Evolutionary conservation across 2,329 filamentous ascomycete genomes (phyloP).

Genomic region (Penicillium digitatum): DNA sequence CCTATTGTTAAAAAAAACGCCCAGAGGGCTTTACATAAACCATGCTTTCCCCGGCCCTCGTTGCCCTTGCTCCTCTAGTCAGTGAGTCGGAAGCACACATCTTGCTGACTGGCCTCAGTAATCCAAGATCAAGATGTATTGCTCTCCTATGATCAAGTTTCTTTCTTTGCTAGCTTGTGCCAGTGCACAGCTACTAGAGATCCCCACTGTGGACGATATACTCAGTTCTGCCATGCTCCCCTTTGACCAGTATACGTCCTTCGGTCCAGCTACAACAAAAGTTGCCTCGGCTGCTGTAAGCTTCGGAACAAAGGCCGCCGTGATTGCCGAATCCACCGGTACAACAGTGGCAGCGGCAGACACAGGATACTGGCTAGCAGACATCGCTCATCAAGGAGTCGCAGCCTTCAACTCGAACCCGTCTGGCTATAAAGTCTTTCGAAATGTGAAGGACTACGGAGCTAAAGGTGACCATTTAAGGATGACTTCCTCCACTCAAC

Average conservation of each 20-base stretch:
- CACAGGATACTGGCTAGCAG: constrained; percentile 31
- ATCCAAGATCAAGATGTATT: constrained; percentile 17
- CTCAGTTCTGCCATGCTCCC: constrained; percentile 16
- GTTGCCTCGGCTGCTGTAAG: not conserved
- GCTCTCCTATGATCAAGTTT: constrained; percentile 9
- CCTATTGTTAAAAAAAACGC: not conserved
- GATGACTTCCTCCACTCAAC: constrained; percentile 35
- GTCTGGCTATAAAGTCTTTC: constrained; percentile 27
- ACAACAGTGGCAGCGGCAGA: constrained; percentile 12
- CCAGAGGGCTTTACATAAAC: constrained; percentile 11
- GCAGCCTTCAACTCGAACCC: constrained; percentile 28
- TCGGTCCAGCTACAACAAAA: constrained; percentile 12
- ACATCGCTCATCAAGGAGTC: constrained; percentile 33
- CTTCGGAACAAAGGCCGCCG: not conserved
- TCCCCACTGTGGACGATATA: constrained; percentile 19
- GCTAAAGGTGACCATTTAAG: constrained; percentile 24
- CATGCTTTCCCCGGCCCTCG: constrained; percentile 3
- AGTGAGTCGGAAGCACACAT: not conserved
- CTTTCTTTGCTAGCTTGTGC: constrained; percentile 18
- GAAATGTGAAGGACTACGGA: constrained; percentile 33
- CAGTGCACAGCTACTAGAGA: constrained; percentile 17
- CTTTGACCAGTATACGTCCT: constrained; percentile 16
- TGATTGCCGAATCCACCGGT: not conserved
- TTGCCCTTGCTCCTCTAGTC: not conserved
- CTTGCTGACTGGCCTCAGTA: not conserved